phyloP scores from a whole-genome alignment of 208 protist genomes.

The Crithidia sp. region DNA sequence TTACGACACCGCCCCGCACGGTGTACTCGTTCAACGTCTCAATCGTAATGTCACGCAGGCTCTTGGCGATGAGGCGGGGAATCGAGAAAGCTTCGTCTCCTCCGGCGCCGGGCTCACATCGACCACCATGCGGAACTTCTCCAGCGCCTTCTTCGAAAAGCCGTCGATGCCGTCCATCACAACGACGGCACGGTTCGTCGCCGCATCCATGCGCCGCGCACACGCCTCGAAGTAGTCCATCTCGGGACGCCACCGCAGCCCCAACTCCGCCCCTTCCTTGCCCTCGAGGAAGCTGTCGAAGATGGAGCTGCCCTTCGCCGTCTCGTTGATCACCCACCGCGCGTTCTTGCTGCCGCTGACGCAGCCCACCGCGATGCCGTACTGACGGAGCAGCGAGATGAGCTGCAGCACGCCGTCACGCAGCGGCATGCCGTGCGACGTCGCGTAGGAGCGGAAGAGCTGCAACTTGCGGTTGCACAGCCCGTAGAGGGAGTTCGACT shows the following conservation, averaged over 20 bases:
- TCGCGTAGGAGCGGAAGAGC: slow-evolving; percentile 65
- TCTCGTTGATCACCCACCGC: slow-evolving; percentile 71
- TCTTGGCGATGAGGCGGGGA: slow-evolving; percentile 41
- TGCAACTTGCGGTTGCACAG: slow-evolving; percentile 74
- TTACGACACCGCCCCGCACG: slow-evolving; percentile 32
- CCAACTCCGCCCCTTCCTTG: slow-evolving; percentile 59
- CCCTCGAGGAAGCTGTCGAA: slow-evolving; percentile 84
- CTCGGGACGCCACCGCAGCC: slow-evolving; percentile 78
- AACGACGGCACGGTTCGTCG: slow-evolving; percentile 67
- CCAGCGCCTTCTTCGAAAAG: slow-evolving; percentile 76
- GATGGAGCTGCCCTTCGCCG: slow-evolving; percentile 54
- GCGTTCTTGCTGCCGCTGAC: slow-evolving; percentile 88
- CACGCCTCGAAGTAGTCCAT: slow-evolving; percentile 88
- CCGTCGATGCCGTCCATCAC: slow-evolving; percentile 82
- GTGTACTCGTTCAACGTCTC: slow-evolving; percentile 64
- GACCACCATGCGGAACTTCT: slow-evolving; percentile 81
- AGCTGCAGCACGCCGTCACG: slow-evolving; percentile 68
- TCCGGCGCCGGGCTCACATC: slow-evolving; percentile 67
- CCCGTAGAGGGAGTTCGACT: slow-evolving; percentile 63
- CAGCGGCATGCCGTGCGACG: slow-evolving; percentile 49
- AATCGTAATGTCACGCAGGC: slow-evolving; percentile 61
- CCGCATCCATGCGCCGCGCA: slow-evolving; percentile 67
- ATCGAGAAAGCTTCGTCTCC: slow-evolving; percentile 41
- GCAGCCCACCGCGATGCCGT: slow-evolving; percentile 82
- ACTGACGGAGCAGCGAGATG: slow-evolving; percentile 70